Conservation (phyloP, 179 eudicot genomes). For the Actinidia chinensis region DNA sequence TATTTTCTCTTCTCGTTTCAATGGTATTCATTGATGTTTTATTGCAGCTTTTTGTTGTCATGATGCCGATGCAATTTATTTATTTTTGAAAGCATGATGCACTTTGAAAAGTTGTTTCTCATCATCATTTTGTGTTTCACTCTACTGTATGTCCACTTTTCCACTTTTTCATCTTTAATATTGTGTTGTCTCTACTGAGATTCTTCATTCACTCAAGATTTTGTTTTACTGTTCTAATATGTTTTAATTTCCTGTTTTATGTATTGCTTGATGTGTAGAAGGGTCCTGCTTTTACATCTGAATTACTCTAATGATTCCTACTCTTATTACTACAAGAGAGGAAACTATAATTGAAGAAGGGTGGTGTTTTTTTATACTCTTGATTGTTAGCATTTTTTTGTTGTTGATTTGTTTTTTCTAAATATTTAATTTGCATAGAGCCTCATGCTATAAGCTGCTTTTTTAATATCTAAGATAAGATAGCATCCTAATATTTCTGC, state of each 20-base stretch:
- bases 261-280: constrained; percentile 45
- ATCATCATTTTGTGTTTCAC: too few relatives aligned
- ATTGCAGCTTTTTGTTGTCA: too few relatives aligned
- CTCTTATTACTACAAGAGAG: constrained; percentile 83
- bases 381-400: neutral
- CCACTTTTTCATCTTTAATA: neutral
- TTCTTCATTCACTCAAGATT: neutral
- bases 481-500: constrained; percentile 13
- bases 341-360: constrained; percentile 94
- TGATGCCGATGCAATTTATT: too few relatives aligned
- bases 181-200: neutral
- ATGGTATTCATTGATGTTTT: too few relatives aligned
- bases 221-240: constrained; percentile 6
- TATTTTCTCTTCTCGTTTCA: too few relatives aligned
- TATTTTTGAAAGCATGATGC: too few relatives aligned
- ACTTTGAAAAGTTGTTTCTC: too few relatives aligned
- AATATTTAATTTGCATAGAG: neutral
- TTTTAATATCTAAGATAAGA: neutral
- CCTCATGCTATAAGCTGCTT: constrained; percentile 16
- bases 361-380: constrained; percentile 29
- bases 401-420: neutral
- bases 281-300: constrained; percentile 83
- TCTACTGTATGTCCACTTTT: constrained; percentile 49
- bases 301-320: constrained; percentile 78
- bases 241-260: constrained; percentile 16